phyloP scores from a whole-genome alignment of 805 yeast species.

The Cyberlindnera veronae region DNA sequence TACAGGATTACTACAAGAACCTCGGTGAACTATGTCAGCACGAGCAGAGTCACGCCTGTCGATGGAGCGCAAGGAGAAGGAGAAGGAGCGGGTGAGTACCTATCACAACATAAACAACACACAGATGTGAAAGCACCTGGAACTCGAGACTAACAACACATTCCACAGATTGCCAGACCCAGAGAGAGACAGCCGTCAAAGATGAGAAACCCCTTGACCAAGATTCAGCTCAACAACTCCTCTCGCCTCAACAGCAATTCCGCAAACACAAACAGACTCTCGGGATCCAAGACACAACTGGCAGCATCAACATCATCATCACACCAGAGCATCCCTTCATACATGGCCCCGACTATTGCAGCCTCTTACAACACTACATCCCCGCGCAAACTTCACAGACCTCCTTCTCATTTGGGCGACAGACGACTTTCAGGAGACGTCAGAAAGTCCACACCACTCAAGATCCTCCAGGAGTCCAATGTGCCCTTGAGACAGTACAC shows the following conservation, averaged over 20 bases:
- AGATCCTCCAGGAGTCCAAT: conserved; percentile 24
- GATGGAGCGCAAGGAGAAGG: conserved; percentile 6
- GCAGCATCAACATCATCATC: neutral
- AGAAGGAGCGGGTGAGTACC: conserved; percentile 11
- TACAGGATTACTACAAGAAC: too few relatives aligned
- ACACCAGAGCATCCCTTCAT: conserved; percentile 20
- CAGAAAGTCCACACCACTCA: conserved; percentile 23
- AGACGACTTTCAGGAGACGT: conserved; percentile 8
- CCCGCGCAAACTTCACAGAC: conserved; percentile 22
- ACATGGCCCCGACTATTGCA: conserved; percentile 30
- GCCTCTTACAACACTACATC: conserved; percentile 23
- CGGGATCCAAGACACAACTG: conserved; percentile 12
- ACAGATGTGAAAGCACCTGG: too few relatives aligned
- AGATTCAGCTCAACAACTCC: conserved; percentile 22
- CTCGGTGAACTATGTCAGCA: neutral
- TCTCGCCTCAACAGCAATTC: conserved; percentile 12
- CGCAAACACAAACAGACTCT: conserved; percentile 14
- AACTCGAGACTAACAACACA: conserved; percentile 2
- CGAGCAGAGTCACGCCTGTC: conserved; percentile 8
- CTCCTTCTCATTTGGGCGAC: conserved; percentile 1
- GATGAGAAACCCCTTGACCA: conserved; percentile 26
- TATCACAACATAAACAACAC: neutral
- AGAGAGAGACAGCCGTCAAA: conserved; percentile 8
- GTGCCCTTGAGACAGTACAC: conserved; percentile 33
- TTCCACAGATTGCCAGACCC: conserved; percentile 10